Percentiles rank a stretch among this genome's conserved stretches.
Evolutionary conservation across 2,329 filamentous ascomycete genomes (phyloP).

Genomic region (Dactylellina leptospora): DNA sequence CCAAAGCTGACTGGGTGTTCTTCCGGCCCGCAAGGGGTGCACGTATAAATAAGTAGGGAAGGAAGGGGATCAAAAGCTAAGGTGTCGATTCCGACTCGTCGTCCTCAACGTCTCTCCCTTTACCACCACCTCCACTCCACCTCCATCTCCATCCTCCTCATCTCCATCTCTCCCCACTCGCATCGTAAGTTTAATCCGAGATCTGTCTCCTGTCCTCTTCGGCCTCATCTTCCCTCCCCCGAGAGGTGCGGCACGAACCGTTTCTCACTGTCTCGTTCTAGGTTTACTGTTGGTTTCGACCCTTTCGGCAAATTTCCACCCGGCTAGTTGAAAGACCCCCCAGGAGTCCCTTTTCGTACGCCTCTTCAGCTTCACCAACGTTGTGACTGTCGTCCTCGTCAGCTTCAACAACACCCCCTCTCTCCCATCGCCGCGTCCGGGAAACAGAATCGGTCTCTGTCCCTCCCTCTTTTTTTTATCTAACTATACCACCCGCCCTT

Average conservation of each 20-base stretch:
- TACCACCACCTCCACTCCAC: not conserved
- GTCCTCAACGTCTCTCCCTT: constrained; percentile 5
- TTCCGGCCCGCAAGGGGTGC: constrained; percentile 31
- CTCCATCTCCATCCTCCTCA: not conserved
- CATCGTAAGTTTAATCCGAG: not conserved
- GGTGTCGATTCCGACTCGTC: constrained; percentile 33
- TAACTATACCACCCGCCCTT: constrained; percentile 3
- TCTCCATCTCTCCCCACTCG: not conserved
- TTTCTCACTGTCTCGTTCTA: constrained; percentile 36
- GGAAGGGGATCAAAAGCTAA: constrained; percentile 18
- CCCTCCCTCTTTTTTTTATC: constrained; percentile 17
- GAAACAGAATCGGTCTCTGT: no score
- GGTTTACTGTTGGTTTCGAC: constrained; percentile 21
- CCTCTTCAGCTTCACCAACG: not conserved
- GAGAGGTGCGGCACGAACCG: constrained; percentile 39
- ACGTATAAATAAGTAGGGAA: constrained; percentile 4
- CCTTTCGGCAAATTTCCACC: constrained; percentile 9
- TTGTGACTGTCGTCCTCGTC: constrained; percentile 8
- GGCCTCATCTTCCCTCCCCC: not conserved
- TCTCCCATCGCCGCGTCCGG: not conserved
- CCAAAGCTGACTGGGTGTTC: constrained; percentile 35
- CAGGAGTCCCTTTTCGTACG: not conserved
- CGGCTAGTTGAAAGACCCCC: not conserved
- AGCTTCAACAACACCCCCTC: constrained; percentile 2
- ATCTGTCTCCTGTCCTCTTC: not conserved